Base-by-base conservation (phyloP, 177 flowering plant species). In the Vitis hybrid region DNA sequence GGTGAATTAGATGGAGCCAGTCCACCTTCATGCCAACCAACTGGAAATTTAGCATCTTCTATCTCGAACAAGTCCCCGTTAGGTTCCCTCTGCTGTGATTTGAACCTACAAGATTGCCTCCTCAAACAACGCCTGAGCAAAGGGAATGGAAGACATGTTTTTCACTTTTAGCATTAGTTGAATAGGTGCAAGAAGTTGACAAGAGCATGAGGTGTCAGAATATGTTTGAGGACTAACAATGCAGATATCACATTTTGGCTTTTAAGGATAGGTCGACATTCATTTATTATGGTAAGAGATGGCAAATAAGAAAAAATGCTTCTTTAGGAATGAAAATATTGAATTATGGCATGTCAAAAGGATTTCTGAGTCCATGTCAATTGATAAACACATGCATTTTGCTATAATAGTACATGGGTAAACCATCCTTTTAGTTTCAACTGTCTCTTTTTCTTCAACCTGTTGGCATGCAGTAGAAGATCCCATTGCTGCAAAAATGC, bases 41-140 rank as follows among this genome's bases (percentile, higher is more conserved):
- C 66, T 51, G 76, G 68, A 70, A 81, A 67, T 14, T 76, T 79
- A 6, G 62, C 76, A 70, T 83, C 88, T 62, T 85, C 89, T 21
- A 89, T 72, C 83, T 87, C 93, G 69, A 84, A 87, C 73, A 84
- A 76, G 64, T 86, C 75, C 66, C 84, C 89, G 0, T 62, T n/a
- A 6, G 76, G 70, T 74, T 87, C 85, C 12, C 54, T 58, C 52
- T 71, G 73, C 26, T 70, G 71, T 45, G 84, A 51, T 70, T 66
- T 79, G 32, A 79, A 77, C 84, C 76, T 77, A 39, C 79, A 76
- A 55, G 91, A 86, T 59, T 84, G 86, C 77, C 88, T 78, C 72
- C 83, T 82, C 73, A 83, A 59, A 80, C 91, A 84, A 39, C 69
- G 82, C 81, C 91, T 86, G 76, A 54, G 34, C 11, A 73, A 32